Evolutionary conservation across 371 early-diverging fungal species (phyloP).

Genomic region (Rhizomucor miehei): DNA sequence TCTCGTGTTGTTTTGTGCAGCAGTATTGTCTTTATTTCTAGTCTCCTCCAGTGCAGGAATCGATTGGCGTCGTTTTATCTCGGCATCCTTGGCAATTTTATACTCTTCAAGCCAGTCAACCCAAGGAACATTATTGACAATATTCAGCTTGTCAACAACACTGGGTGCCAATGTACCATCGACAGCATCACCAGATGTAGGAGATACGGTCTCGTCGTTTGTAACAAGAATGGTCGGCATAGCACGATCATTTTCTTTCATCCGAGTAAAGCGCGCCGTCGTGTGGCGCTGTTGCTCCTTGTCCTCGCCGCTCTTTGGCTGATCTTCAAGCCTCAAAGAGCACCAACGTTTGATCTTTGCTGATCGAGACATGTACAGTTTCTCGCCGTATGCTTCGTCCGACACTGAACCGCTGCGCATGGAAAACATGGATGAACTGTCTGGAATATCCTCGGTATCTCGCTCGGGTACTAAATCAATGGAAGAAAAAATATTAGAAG

Average conservation of each 20-base stretch:
- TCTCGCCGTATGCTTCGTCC: constrained; percentile 29
- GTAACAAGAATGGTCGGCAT: constrained; percentile 44
- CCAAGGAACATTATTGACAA: constrained; percentile 36
- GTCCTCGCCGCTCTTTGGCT: background rate
- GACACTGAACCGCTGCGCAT: background rate
- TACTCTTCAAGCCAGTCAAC: constrained; percentile 52
- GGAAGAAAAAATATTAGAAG: no score
- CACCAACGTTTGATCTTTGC: constrained; percentile 46
- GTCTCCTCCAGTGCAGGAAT: no score
- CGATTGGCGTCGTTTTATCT: constrained; percentile 16
- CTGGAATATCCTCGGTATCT: background rate
- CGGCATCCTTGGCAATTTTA: constrained; percentile 21
- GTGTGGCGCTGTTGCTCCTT: constrained; percentile 10
- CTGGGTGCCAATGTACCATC: constrained; percentile 1
- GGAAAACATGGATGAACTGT: constrained; percentile 4
- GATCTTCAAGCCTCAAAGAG: constrained; percentile 7
- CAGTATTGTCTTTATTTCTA: background rate
- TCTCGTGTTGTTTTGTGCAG: background rate
- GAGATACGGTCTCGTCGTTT: constrained; percentile 12
- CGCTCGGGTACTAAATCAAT: background rate
- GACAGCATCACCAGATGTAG: background rate
- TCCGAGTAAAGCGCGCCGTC: constrained; percentile 10
- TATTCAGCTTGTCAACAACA: constrained; percentile 8
- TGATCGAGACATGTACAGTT: constrained; percentile 39
- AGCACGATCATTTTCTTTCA: constrained; percentile 15